Conservation (phyloP, 1,284 basidiomycete genomes). For the Agroathelia rolfsii region DNA sequence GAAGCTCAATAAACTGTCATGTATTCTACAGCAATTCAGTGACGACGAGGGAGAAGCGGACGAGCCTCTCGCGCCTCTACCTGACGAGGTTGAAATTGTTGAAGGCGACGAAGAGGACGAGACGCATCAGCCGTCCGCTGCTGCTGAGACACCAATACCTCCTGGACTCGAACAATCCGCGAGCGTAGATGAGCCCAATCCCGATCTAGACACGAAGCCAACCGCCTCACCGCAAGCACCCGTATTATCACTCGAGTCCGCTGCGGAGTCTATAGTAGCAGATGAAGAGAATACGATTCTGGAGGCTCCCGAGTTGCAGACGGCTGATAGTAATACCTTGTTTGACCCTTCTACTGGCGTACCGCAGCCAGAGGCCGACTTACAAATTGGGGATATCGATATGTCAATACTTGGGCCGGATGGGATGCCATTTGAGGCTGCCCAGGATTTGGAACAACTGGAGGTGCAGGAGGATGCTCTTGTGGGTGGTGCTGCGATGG, state of each 20-base stretch:
- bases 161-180: conserved; percentile 22
- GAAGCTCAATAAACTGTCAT: too few species aligned
- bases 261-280: conserved; percentile 21
- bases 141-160: conserved; percentile 28
- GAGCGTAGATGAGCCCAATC: conserved; percentile 20
- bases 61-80: conserved; percentile 66
- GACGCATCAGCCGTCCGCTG: conserved; percentile 39
- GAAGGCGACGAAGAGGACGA: conserved; percentile 62
- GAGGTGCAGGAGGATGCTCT: conserved; percentile 36
- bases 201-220: conserved; percentile 18
- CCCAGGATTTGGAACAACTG: conserved; percentile 48
- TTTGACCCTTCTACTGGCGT: too few species aligned
- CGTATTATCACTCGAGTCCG: conserved; percentile 28
- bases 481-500: conserved; percentile 53
- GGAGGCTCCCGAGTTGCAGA: conserved; percentile 24
- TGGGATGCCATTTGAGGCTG: conserved; percentile 44
- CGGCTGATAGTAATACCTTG: too few species aligned
- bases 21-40: conserved; percentile 63
- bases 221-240: conserved; percentile 14
- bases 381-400: conserved; percentile 40
- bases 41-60: conserved; percentile 70
- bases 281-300: conserved; percentile 22
- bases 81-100: conserved; percentile 57
- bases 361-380: too few species aligned
- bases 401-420: conserved; percentile 57